Conservation (phyloP, 208 protist species). For the Leishmania mexicana region DNA sequence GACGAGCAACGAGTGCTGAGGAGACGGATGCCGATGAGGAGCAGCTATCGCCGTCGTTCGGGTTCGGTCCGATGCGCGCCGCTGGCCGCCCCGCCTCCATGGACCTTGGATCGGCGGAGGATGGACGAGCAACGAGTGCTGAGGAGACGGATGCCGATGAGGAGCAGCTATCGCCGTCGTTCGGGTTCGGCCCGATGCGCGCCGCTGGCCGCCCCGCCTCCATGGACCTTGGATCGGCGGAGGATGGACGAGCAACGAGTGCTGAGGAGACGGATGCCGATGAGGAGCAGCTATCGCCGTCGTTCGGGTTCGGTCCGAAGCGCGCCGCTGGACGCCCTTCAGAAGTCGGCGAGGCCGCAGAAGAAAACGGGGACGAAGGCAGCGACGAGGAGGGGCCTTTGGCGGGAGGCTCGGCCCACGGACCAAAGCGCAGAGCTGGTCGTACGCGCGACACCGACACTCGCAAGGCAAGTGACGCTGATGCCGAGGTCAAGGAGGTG, state of each 20-base stretch:
- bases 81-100: background rate
- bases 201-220: background rate
- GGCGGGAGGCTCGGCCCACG: background rate
- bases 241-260: background rate
- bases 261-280: background rate
- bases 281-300: background rate
- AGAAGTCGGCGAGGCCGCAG: background rate
- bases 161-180: background rate
- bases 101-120: background rate
- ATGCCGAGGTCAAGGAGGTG: background rate
- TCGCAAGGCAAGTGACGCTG: background rate
- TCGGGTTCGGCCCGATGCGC: background rate
- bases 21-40: background rate
- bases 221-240: background rate
- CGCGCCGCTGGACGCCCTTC: background rate
- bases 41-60: conserved; percentile 1
- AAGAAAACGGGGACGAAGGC: background rate
- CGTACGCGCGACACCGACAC: background rate
- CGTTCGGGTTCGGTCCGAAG: conserved; percentile 3
- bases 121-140: background rate
- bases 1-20: background rate
- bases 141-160: background rate
- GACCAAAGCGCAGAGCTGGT: background rate
- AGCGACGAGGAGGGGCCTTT: background rate
- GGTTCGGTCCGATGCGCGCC: background rate